Evolutionary conservation across 2,329 filamentous ascomycete genomes (phyloP), one percentile per base, ranked within the genome.

Genomic region (Claviceps maximensis): DNA sequence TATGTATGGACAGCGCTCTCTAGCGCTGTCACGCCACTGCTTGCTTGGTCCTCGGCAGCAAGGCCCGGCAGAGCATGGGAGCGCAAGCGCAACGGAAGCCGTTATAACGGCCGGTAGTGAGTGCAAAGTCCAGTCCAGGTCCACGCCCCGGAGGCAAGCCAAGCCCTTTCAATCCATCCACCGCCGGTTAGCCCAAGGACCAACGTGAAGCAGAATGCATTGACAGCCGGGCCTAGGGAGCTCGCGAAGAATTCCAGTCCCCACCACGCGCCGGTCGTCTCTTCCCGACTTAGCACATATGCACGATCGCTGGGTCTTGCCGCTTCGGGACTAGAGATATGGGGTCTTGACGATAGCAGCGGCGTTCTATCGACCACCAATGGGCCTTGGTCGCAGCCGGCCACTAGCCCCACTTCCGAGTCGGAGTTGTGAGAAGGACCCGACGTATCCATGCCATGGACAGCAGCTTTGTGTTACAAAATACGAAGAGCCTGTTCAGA

Each of bases 221-320:
- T 31, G 42, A 54, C 19, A 48, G 48, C 48, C 48, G 49, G 49
- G 36, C 44, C 42, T 15, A 12, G 44, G 31, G 19, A 29, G 7
- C 10, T 27, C n/a, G n/a, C n/a, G n/a, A n/a, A n/a, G n/a, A n/a
- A n/a, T n/a, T n/a, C n/a, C n/a, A n/a, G n/a, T n/a, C 44, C n/a
- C 44, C 25, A 46, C 19, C 19, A 17, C 13, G 46, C 29, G 46
- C 29, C 10, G 36, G 25, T 36, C 53, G 44, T 3, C 12, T 10
- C 23, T 49, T 13, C 25, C 13, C 1, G 42, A 17, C 42, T 2
- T 51, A 51, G 52, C 42, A 23, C 15, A 42, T 51, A 54, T 54
- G 53, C 53, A 51, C n/a, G 53, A 51, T 51, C 53, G 53, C 53
- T 47, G 13, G 33, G 47, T 44, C 42, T 21, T 54, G n/a, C 53